Base-by-base conservation (phyloP, 768 basidiomycete species). In the Termitomyces sp. region DNA sequence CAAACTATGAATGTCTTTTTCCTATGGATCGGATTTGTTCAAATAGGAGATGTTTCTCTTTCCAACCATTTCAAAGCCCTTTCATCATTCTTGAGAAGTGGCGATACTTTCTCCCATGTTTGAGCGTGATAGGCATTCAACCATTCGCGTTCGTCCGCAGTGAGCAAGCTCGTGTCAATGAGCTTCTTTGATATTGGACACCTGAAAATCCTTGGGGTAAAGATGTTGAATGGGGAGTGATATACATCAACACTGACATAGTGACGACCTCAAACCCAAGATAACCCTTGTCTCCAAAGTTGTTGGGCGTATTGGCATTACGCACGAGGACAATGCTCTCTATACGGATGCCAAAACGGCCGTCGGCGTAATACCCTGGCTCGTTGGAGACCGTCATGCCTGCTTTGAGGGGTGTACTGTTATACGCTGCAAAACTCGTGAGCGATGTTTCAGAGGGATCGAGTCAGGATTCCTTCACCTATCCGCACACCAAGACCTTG, bases 321-420 rank as follows among this genome's bases (percentile, higher is more conserved):
- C 81, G 78, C 3, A 96, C 89, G 18, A 96, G 74, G 20, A 94
- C 84, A 40, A 98, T 79, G 68, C 83, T 94, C 72, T 99, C 96
- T 62, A 96, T 91, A 4, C 97, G 86, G 62, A 98, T 93, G 2
- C 95, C 96, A 63, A 87, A 98, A 42, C 78, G 74, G 2, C 94
- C 96, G 62, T 98, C 94, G 7, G 83, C 85, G 66, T 97, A 97
- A 68, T 89, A 96, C 9, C 94, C 94, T 1, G 94, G 94, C 60
- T 96, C 94, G 63, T 98, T 97, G 0, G 93, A 94, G 23, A 98
- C 76, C 0, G 92, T 92, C 89, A 94, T 93, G 9, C 94, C 93
- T 5, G 81, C 75, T 65, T 91, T 89, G 54, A 98, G 69, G 0
- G 87, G 66, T 0, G 84, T 81, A 38, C 68, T 83, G 68, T 94